These are phyloP conservation scores for Aschersonia sp. DNA, from an alignment of 2,329 filamentous ascomycete genomes.

Conservation along the genomic window DNA sequence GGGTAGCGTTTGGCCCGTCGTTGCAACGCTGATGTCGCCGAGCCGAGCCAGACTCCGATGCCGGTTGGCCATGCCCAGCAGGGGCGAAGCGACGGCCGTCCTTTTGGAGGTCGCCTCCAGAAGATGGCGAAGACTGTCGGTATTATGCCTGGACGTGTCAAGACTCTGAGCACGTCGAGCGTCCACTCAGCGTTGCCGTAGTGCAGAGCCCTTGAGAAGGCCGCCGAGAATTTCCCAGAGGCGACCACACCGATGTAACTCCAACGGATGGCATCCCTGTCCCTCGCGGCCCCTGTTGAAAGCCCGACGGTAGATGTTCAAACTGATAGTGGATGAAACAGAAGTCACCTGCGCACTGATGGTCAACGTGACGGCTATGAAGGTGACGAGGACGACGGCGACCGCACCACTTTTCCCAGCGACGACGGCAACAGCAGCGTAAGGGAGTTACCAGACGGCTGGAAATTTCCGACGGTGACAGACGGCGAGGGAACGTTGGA, in stretches of 20 bases:
- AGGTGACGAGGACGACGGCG: constrained; percentile 53
- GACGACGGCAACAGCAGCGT: constrained; percentile 48
- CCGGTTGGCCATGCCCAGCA: constrained; percentile 34
- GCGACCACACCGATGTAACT: constrained; percentile 37
- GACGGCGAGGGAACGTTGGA: constrained; percentile 38
- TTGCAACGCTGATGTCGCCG: constrained; percentile 28
- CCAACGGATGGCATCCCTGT: constrained; percentile 33
- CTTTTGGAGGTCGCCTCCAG: constrained; percentile 30
- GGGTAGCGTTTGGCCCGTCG: constrained; percentile 32
- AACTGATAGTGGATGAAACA: constrained; percentile 37
- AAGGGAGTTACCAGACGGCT: constrained; percentile 55
- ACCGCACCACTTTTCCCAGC: constrained; percentile 57
- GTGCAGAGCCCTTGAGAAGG: constrained; percentile 10
- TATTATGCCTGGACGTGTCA: constrained; percentile 38
- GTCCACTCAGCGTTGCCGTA: constrained; percentile 42
- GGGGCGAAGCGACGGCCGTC: constrained; percentile 33
- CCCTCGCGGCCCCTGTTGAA: constrained; percentile 27
- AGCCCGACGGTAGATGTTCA: constrained; percentile 37
- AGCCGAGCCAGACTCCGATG: constrained; percentile 36
- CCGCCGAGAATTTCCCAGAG: constrained; percentile 27
- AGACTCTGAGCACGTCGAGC: constrained; percentile 36
- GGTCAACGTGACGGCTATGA: constrained; percentile 61
- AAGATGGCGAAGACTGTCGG: constrained; percentile 37
- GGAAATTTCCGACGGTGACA: constrained; percentile 46
- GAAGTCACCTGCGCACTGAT: constrained; percentile 37